Evolutionary conservation across 2,329 filamentous ascomycete genomes (phyloP), one percentile per base, ranked within the genome.

Genomic region (Sclerotinia trifoliorum): DNA sequence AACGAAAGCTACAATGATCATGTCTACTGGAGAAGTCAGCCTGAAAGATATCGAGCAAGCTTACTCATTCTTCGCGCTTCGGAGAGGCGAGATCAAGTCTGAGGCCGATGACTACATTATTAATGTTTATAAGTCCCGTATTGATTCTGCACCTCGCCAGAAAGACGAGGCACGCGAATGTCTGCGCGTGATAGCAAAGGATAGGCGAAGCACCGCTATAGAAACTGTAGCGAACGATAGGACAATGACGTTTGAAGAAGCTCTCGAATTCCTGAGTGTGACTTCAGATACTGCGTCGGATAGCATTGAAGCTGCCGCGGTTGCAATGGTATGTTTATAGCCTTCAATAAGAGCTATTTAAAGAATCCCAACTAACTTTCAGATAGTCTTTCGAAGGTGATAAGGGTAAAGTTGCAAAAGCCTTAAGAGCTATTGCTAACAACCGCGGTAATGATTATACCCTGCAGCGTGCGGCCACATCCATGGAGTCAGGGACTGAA

Each of bases 191-290:
- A 88, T 92, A 72, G 89, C 87, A 1, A 80, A 83, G 44, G 80
- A 83, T 49, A 82, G 86, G 62, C 78, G 80, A 29, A 91, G 88
- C 75, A 80, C 84, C 55, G 80, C 79, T 54, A 86, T 92, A 65
- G 81, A 83, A 71, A 81, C 83, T 60, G 83, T 85, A 56, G 86
- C 88, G 5, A 82, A 85, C 73, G 84, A 85, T 74, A 74, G 66
- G 62, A 82, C 82, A 80, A 83, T 88, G 70, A 87, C 83, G n/a
- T 84, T 86, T 67, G 83, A 87, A 57, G 86, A 90, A 75, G 89
- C 89, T 1, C 80, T 90, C 44, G 79, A 83, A 17, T 91, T 85
- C 79, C 80, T 91, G 17, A 85, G 83, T 10, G 83, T 78, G 13
- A 65, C 72, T 5, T 63, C 68, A 17, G 73, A 77, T 58, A 74